Evolutionary conservation across 78 protist species (phyloP), one percentile per base, ranked within the genome.

Genomic region (Abeoforma whisleri): DNA sequence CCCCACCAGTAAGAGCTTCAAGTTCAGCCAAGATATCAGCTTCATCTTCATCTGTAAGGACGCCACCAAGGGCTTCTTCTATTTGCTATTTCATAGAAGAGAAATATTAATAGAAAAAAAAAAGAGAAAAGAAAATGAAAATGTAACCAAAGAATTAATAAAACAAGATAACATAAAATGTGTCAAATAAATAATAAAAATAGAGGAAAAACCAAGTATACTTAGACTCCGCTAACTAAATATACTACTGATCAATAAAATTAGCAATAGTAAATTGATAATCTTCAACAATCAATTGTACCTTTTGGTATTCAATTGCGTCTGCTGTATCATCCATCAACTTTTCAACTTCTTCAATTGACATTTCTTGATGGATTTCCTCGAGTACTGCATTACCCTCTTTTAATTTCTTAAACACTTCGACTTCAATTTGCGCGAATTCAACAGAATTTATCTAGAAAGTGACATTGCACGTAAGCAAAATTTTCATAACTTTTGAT

Each of bases 311-410:
- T n/a, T 37, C 94, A 30, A 87, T 88, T 31, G 96, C 93, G 25
- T 93, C 96, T 22, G 57, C 83, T 0, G 91, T 91, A 33, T 93
- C 96, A 32, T 68, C 91, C 96, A 93, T 93, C 23, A 93, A 28
- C 25, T 73, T 70, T 35, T 93, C 94, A 2, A 91, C 91, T 2
- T 93, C 89, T 36, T 93, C 96, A 2, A 93, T 5, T 8, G 81
- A 35, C 91, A 93, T 88, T 31, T 91, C 91, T 68, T 89, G 82
- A 76, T 93, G 88, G 79, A 93, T 38, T 16, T 72, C 92, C 36
- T 86, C 81, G 38, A 93, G 89, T 19, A 86, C 90, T 39, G 84
- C 87, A 34, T 81, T 89, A 35, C 96, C 96, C 12, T 69, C 35
- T 68, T 87, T 87, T n/a, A 93, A 79, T 1, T 81, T 39, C 16